phyloP scores from a whole-genome alignment of 2,329 filamentous ascomycete species.

The Falciphora oryzae region DNA sequence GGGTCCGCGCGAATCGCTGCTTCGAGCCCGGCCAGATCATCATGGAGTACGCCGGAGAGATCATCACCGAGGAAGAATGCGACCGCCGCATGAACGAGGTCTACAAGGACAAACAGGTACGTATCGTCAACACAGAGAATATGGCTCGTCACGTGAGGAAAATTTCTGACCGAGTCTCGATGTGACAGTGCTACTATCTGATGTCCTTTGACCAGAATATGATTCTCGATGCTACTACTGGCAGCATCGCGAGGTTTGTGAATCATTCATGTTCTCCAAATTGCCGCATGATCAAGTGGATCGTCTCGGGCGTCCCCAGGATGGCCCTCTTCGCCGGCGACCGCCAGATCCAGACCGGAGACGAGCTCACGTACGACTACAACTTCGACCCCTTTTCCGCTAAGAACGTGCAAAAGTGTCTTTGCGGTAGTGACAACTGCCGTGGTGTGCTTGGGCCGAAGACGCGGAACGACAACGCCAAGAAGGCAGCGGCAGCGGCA shows the following conservation, averaged over 20 bases:
- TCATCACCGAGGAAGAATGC: conserved; percentile 91
- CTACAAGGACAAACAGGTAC: conserved; percentile 89
- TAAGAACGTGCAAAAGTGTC: conserved; percentile 62
- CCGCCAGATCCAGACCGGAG: conserved; percentile 83
- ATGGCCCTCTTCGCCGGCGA: conserved; percentile 97
- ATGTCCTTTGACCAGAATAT: conserved; percentile 99
- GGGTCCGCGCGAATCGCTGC: conserved; percentile 82
- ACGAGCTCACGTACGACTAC: conserved; percentile 93
- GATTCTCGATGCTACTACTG: conserved; percentile 95
- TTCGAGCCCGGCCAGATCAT: conserved; percentile 92
- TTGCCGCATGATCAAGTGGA: conserved; percentile 97
- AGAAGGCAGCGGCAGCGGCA: conserved; percentile 32
- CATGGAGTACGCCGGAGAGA: conserved; percentile 96
- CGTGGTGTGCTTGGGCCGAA: conserved; percentile 59
- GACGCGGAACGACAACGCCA: conserved; percentile 48
- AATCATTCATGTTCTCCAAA: conserved; percentile 97
- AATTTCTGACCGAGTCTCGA: neutral
- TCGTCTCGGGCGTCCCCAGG: conserved; percentile 83
- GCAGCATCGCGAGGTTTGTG: conserved; percentile 94
- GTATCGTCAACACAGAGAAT: conserved; percentile 21
- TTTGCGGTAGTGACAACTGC: conserved; percentile 59
- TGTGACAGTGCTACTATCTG: conserved; percentile 80
- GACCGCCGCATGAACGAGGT: conserved; percentile 87
- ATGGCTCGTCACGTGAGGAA: neutral
- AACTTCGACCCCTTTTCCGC: conserved; percentile 65